Evolutionary conservation across 768 basidiomycete species (phyloP), one percentile per base, ranked within the genome.

Genomic region (Amanita muscaria): DNA sequence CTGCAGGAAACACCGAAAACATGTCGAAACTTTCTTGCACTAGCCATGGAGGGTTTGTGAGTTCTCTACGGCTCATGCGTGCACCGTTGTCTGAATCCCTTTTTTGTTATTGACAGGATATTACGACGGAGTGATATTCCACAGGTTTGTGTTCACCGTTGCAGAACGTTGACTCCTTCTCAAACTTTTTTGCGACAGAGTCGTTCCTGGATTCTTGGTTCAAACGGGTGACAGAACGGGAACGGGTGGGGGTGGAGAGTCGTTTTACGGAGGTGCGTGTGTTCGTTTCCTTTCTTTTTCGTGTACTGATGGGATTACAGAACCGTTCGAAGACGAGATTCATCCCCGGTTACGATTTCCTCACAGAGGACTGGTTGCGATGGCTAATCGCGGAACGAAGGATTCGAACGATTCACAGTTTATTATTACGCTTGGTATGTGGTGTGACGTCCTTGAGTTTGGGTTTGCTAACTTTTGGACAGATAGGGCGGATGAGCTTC

Each of bases 191-290:
- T 32, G 29, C 15, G 10, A 30, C 40, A 84, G 85, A n/a, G 70
- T 97, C 30, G 85, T 97, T 2, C 87, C 92, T 1, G 78, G 81
- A 14, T 96, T 98, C 61, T 77, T 97, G 34, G 86, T 96, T 1
- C 96, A 98, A 60, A 92, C 92, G 2, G 94, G 94, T 14, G 94
- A 98, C 60, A 81, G 73, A 52, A 91, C 91, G 0, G 90, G 91
- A 1, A 89, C 88, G 0, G 96, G 96, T 2, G 80, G 66, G 0
- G 91, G 92, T 5, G 93, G 96, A 51, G 94, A 97, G 59, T 93
- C 90, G 1, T 88, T 96, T 60, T 97, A 88, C 53, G 94, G 94
- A 61, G 91, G 91, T 72, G 33, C 10, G 67, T 22, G 15, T 35
- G 36, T 4, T 30, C 23, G 25, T 16, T 16, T 5, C 18, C 22